Percentiles rank a stretch among this genome's conserved stretches.
phyloP scores from a whole-genome alignment of 208 protist species.

The Trypanosomatidae sp. region DNA sequence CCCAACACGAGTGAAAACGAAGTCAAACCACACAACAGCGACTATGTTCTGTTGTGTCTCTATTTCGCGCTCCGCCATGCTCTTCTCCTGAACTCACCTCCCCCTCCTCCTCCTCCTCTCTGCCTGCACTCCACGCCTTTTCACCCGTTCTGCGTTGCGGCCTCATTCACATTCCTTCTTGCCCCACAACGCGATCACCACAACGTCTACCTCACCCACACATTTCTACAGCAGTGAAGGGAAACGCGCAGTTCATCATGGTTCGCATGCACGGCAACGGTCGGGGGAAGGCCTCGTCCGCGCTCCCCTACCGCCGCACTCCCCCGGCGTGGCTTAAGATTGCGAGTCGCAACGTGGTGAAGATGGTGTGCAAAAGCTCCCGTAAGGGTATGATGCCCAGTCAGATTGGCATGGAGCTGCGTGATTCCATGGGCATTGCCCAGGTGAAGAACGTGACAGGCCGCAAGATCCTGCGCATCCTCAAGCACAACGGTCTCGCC shows the following conservation, averaged over 20 bases:
- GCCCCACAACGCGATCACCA: background rate
- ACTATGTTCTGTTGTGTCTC: no score
- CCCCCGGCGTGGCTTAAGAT: conserved; percentile 99
- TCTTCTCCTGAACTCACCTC: no score
- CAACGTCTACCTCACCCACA: background rate
- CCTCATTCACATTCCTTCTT: background rate
- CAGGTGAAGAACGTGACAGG: conserved; percentile 99
- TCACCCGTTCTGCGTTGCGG: background rate
- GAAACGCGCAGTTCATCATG: background rate
- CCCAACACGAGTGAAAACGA: no score
- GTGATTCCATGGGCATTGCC: conserved; percentile 99
- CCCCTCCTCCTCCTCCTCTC: no score
- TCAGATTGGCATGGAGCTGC: conserved; percentile 99
- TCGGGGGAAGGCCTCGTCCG: conserved; percentile 98
- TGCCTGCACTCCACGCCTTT: background rate
- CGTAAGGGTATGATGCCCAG: conserved; percentile 99
- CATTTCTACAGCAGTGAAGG: background rate
- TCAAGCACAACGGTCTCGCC: conserved; percentile 99
- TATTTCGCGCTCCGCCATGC: no score
- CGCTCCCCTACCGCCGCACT: conserved; percentile 98
- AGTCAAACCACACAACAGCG: no score
- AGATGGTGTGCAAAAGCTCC: conserved; percentile 98
- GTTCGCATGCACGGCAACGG: conserved; percentile 98
- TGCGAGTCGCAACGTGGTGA: conserved; percentile 92
- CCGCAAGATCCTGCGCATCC: conserved; percentile 99